Conservation (phyloP, 2,329 filamentous ascomycete genomes). For the Paracoccidioides brasiliensis region DNA sequence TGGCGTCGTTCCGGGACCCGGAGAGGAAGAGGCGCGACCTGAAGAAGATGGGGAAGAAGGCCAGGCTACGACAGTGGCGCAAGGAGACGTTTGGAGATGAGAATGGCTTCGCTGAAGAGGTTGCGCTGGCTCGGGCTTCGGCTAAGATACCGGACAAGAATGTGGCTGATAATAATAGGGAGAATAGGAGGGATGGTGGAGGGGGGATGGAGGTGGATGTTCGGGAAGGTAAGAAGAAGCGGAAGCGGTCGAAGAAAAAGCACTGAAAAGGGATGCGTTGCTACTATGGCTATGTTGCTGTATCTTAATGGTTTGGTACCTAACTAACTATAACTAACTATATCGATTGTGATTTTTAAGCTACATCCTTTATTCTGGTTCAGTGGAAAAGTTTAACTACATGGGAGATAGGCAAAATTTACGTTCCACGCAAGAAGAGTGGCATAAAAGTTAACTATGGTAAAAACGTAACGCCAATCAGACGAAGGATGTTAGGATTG, state of each 20-base stretch:
- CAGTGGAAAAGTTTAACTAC: not conserved
- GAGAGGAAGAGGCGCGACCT: slow-evolving; percentile 83
- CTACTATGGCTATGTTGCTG: not conserved
- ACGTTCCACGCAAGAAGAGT: not conserved
- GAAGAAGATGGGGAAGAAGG: slow-evolving; percentile 87
- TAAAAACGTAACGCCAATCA: not conserved
- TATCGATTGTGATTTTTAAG: too few relatives aligned
- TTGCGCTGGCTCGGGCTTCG: slow-evolving; percentile 16
- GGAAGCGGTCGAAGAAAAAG: slow-evolving; percentile 35
- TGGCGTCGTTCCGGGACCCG: slow-evolving; percentile 73
- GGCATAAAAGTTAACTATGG: too few relatives aligned
- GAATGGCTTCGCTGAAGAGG: slow-evolving; percentile 32
- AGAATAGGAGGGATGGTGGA: slow-evolving; percentile 2
- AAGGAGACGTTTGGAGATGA: slow-evolving; percentile 52
- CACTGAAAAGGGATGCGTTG: slow-evolving; percentile 14
- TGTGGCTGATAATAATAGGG: slow-evolving; percentile 8
- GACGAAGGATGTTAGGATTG: not conserved
- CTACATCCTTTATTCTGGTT: too few relatives aligned
- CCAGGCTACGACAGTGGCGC: slow-evolving; percentile 74
- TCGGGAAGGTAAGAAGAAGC: slow-evolving; percentile 28
- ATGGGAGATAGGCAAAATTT: not conserved
- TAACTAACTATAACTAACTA: too few relatives aligned
- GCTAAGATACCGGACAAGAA: slow-evolving; percentile 10
- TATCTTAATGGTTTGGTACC: too few relatives aligned
- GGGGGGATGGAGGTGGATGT: slow-evolving; percentile 29